These are phyloP conservation scores for Verticillium alfalfae DNA, from an alignment of 2,329 filamentous ascomycete species.

Conservation along the genomic window DNA sequence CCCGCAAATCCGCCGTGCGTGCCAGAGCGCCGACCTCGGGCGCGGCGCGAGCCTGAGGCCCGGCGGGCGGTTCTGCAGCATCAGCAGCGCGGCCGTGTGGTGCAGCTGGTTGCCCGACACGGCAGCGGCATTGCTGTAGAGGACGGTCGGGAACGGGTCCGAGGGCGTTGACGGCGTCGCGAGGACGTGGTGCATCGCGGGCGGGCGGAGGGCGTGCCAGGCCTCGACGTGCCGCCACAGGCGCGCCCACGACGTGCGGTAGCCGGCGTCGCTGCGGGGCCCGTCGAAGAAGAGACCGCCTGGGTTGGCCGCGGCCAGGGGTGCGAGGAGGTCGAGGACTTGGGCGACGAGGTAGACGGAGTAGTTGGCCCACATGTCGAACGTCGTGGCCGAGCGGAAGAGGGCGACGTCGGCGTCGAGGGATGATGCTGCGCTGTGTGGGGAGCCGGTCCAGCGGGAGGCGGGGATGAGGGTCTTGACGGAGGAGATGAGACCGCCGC, in stretches of 20 bases:
- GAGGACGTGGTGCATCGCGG: constrained; percentile 28
- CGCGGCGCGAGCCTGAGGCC: constrained; percentile 32
- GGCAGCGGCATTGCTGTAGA: constrained; percentile 44
- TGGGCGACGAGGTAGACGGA: constrained; percentile 42
- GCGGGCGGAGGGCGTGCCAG: constrained; percentile 30
- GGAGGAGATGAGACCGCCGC: constrained; percentile 45
- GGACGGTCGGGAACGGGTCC: constrained; percentile 41
- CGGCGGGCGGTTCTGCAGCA: constrained; percentile 40
- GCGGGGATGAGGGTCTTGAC: constrained; percentile 43
- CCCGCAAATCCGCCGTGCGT: constrained; percentile 45
- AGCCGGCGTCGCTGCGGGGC: constrained; percentile 16
- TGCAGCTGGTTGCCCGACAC: constrained; percentile 51
- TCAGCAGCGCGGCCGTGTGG: constrained; percentile 45
- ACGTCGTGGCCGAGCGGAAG: constrained; percentile 26
- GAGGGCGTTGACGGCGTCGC: constrained; percentile 31
- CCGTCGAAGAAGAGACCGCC: constrained; percentile 6
- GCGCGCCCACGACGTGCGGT: constrained; percentile 25
- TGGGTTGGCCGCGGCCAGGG: constrained; percentile 2
- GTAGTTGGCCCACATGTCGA: constrained; percentile 45
- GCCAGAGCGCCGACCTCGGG: constrained; percentile 37
- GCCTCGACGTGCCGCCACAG: constrained; percentile 32
- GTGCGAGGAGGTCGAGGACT: constrained; percentile 30
- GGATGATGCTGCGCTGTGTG: constrained; percentile 13
- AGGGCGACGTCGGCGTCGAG: constrained; percentile 24
- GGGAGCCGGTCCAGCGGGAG: constrained; percentile 36